phyloP scores from a whole-genome alignment of 1,139 yeast species.

The Scheffersomyces segobiensis region DNA sequence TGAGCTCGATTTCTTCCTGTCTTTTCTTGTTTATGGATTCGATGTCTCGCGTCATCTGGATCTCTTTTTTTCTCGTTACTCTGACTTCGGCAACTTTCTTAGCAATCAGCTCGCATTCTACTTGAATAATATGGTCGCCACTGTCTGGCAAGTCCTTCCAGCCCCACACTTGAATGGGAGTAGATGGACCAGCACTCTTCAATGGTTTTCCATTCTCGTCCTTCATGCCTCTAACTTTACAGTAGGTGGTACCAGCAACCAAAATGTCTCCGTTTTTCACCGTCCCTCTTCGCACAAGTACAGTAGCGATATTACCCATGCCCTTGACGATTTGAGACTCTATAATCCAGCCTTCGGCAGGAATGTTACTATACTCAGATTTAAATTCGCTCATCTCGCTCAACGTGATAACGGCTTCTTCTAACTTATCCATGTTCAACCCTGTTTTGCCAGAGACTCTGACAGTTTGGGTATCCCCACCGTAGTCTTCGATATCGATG shows the following conservation, averaged over 20 bases:
- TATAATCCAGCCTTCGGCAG: constrained; percentile 84
- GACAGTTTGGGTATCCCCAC: constrained; percentile 93
- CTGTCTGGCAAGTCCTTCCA: constrained; percentile 95
- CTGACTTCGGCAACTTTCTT: constrained; percentile 74
- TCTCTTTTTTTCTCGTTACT: constrained; percentile 52
- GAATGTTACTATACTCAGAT: constrained; percentile 56
- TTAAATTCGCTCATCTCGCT: constrained; percentile 81
- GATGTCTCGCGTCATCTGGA: constrained; percentile 65
- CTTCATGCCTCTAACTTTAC: constrained; percentile 80
- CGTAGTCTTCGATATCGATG: constrained; percentile 86
- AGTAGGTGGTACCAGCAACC: constrained; percentile 84
- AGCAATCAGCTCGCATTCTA: constrained; percentile 70
- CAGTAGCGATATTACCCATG: constrained; percentile 83
- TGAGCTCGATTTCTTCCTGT: constrained; percentile 45
- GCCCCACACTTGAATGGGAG: constrained; percentile 90
- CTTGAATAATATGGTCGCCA: constrained; percentile 83
- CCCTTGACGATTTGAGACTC: constrained; percentile 86
- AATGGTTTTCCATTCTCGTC: constrained; percentile 71
- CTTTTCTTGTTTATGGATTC: constrained; percentile 67
- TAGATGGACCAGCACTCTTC: constrained; percentile 78
- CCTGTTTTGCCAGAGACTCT: constrained; percentile 85
- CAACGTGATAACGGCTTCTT: constrained; percentile 82
- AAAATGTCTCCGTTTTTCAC: constrained; percentile 67
- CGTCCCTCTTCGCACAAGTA: constrained; percentile 78
- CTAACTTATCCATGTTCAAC: constrained; percentile 81